phyloP scores from a whole-genome alignment of 371 early-diverging fungal genomes.

The Nosema granulosis region DNA sequence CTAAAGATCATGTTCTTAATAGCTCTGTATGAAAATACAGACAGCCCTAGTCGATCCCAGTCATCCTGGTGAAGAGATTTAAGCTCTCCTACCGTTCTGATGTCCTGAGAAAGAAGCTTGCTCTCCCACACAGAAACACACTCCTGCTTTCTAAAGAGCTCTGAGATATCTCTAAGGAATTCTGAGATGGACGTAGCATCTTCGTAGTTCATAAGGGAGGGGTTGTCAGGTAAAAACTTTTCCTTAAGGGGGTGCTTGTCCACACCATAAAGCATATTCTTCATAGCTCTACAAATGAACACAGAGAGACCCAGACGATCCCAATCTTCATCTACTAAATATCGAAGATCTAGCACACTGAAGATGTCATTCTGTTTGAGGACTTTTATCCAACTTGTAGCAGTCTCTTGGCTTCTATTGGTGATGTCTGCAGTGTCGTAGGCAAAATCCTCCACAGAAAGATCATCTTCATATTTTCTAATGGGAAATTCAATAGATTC shows the following conservation, averaged over 20 bases:
- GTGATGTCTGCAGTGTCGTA: slow-evolving; percentile 58
- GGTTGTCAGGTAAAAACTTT: slow-evolving; percentile 58
- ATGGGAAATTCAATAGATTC: slow-evolving; percentile 26
- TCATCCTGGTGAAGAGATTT: slow-evolving; percentile 63
- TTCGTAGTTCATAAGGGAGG: slow-evolving; percentile 57
- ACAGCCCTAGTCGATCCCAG: slow-evolving; percentile 64
- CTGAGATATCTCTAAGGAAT: slow-evolving; percentile 55
- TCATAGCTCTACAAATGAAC: slow-evolving; percentile 76
- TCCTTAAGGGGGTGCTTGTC: slow-evolving; percentile 70
- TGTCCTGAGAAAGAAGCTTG: slow-evolving; percentile 63
- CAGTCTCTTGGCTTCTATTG: slow-evolving; percentile 57
- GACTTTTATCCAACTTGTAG: slow-evolving; percentile 67
- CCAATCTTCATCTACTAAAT: slow-evolving; percentile 67
- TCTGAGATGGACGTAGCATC: slow-evolving; percentile 56
- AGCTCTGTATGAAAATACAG: slow-evolving; percentile 63
- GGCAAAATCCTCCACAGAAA: slow-evolving; percentile 61
- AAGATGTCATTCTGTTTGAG: slow-evolving; percentile 78
- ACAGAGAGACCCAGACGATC: slow-evolving; percentile 72
- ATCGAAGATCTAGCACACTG: slow-evolving; percentile 72
- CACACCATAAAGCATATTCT: slow-evolving; percentile 67
- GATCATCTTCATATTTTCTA: slow-evolving; percentile 53
- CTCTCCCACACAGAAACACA: slow-evolving; percentile 59
- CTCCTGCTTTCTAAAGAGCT: slow-evolving; percentile 48
- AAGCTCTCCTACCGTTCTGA: slow-evolving; percentile 65
- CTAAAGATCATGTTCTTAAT: slow-evolving; percentile 64